Conservation (phyloP, 768 basidiomycete genomes). For the Calvatia gigantea region DNA sequence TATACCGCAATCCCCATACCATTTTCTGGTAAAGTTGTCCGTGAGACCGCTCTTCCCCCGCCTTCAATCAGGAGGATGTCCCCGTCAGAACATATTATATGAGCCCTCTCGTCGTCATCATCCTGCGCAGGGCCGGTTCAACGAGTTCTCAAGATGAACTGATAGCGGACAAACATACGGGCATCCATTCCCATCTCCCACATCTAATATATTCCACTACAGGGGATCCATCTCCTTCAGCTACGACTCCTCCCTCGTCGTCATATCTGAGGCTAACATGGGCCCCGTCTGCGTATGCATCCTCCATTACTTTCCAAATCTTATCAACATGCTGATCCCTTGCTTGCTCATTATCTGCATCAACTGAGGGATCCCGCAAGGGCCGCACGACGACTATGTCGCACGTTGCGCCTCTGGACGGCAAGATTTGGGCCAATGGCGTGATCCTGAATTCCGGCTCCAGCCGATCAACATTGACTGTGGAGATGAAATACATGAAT, state of each 20-base stretch:
- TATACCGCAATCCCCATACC: constrained; percentile 46
- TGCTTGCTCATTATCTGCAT: constrained; percentile 36
- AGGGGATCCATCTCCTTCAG: constrained; percentile 41
- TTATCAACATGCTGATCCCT: constrained; percentile 51
- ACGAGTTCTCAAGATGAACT: background rate
- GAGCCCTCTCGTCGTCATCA: constrained; percentile 53
- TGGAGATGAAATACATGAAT: constrained; percentile 83
- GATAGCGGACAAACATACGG: constrained; percentile 40
- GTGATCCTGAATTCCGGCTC: constrained; percentile 80
- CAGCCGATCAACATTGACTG: constrained; percentile 80
- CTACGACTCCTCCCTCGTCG: constrained; percentile 34
- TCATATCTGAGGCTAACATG: constrained; percentile 65
- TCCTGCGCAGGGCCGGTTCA: constrained; percentile 40
- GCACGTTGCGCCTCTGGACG: constrained; percentile 46
- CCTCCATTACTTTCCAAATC: constrained; percentile 48
- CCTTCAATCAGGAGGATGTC: constrained; percentile 57
- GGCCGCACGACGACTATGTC: constrained; percentile 82
- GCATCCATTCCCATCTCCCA: constrained; percentile 83
- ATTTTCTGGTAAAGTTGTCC: background rate
- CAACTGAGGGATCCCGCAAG: constrained; percentile 47
- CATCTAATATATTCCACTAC: constrained; percentile 80
- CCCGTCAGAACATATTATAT: constrained; percentile 80
- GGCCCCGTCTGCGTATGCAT: constrained; percentile 75
- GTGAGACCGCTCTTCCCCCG: constrained; percentile 49
- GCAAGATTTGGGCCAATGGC: constrained; percentile 51